Evolutionary conservation across 768 basidiomycete genomes (phyloP).

Genomic region (Trametes cingulata): DNA sequence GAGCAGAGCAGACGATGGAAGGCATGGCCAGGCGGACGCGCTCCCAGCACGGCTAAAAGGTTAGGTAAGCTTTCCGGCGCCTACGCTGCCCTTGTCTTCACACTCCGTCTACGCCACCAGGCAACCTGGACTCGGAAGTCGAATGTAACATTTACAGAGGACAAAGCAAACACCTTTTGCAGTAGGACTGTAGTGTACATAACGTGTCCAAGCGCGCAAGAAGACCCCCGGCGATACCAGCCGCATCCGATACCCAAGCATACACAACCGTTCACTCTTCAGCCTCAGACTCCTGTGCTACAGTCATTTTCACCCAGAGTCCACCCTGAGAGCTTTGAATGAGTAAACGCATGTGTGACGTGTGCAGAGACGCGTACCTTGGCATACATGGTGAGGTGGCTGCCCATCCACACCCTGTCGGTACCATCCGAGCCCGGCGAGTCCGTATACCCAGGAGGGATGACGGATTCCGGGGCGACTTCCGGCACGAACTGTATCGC

Average conservation of each 20-base stretch:
- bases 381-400: constrained; percentile 42
- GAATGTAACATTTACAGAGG: no score
- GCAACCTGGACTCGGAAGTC: no score
- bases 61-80: constrained; percentile 30
- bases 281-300: constrained; percentile 17
- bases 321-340: constrained; percentile 38
- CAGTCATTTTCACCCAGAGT: constrained; percentile 47
- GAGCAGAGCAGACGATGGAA: constrained; percentile 64
- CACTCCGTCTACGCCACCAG: no score
- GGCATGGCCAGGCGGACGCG: constrained; percentile 46
- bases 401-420: constrained; percentile 37
- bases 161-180: no score
- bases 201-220: no score
- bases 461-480: constrained; percentile 26
- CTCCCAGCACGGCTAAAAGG: constrained; percentile 16
- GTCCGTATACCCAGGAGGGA: constrained; percentile 22
- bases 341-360: background rate
- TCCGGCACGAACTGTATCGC: constrained; percentile 26
- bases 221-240: no score
- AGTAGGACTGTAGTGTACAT: no score
- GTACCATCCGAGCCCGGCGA: constrained; percentile 24
- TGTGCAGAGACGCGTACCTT: constrained; percentile 33
- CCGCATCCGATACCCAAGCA: no score
- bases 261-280: background rate
- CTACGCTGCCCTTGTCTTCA: background rate